Percentiles rank a stretch among this genome's conserved stretches.
These are phyloP conservation scores for Albatrellus ellisii DNA, from an alignment of 768 basidiomycete species.

Conservation along the genomic window DNA sequence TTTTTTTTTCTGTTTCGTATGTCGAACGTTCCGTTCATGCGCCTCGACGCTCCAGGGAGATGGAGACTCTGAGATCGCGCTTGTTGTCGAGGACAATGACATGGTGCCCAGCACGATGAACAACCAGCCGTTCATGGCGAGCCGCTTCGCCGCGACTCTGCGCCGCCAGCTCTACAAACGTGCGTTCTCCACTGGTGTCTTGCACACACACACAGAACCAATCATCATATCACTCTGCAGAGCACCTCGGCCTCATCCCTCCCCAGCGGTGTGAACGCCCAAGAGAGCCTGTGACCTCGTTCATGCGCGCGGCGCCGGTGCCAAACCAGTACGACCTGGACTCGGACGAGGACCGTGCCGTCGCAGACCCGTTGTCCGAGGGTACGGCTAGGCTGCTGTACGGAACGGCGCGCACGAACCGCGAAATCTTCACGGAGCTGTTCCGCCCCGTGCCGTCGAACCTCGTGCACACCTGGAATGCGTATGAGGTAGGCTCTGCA, in stretches of 20 bases:
- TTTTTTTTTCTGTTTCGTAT: neutral
- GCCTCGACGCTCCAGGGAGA: slow-evolving; percentile 42
- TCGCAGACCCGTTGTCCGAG: slow-evolving; percentile 72
- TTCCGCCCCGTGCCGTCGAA: slow-evolving; percentile 85
- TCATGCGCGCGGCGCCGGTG: slow-evolving; percentile 72
- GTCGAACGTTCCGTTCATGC: slow-evolving; percentile 1
- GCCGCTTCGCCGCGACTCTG: slow-evolving; percentile 73
- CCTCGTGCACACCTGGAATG: slow-evolving; percentile 62
- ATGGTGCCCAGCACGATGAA: slow-evolving; percentile 67
- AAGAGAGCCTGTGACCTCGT: slow-evolving; percentile 30
- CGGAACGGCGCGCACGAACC: slow-evolving; percentile 63
- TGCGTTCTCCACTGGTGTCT: slow-evolving; percentile 20
- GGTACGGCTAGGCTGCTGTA: slow-evolving; percentile 46
- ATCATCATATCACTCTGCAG: slow-evolving; percentile 23
- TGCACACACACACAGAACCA: no score
- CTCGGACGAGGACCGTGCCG: slow-evolving; percentile 43
- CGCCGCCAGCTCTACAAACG: slow-evolving; percentile 77
- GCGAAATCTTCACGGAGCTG: slow-evolving; percentile 75
- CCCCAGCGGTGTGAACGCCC: slow-evolving; percentile 46
- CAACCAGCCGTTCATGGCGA: slow-evolving; percentile 56
- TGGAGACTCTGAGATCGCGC: slow-evolving; percentile 89
- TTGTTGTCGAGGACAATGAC: slow-evolving; percentile 85
- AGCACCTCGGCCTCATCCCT: slow-evolving; percentile 77
- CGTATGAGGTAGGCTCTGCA: slow-evolving; percentile 49
- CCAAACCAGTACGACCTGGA: slow-evolving; percentile 55